Base-by-base conservation (phyloP, 2,329 filamentous ascomycete genomes). In the Phyllosticta citriasiana region DNA sequence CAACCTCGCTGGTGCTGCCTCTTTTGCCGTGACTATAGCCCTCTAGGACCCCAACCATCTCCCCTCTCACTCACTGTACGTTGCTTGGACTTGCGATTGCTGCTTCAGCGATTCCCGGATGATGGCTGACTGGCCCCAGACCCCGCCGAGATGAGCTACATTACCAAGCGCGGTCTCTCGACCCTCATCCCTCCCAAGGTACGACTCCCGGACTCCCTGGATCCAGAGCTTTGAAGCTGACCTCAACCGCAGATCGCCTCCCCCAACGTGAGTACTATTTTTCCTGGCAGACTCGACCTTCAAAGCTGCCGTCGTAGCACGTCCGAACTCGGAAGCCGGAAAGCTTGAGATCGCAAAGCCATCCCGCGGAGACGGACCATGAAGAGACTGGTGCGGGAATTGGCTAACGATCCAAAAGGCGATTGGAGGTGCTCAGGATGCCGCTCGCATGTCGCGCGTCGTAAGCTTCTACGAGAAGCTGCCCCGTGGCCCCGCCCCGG, bases 101-200 rank as follows among this genome's bases (percentile, higher is more conserved):
- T 22, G n/a, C 9, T 6, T 22, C 26, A 27, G 47, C 57, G 16
- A 53, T 57, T 50, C 53, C 25, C 33, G 9, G 57, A 56, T 40
- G 40, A 51, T 72, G 70, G 65, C 70, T 74, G 71, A 77, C 75
- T 66, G 66, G 66, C 61, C 35, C 52, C 61, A 66, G 60, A 77
- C 73, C 69, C 19, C 68, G 72, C 76, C 83, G 90, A 80, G 79
- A 97, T 96, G 92, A 96, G 91, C 84, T 94, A 87, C 85, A 84
- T 95, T 74, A 85, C 87, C 74, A 89, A 89, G 80, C 87, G 92
- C 81, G 89, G 85, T 84, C 88, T 97, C 75, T 97, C 94, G 76
- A 96, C 95, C 83, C 88, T 99, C 79, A 97, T 99, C 73, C 95
- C 95, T 71, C 94, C 95, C 74, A 99, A 99, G 91, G 93, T 96